Base-by-base conservation (phyloP, 345 rosid genomes). In the Physaria fendleri region DNA sequence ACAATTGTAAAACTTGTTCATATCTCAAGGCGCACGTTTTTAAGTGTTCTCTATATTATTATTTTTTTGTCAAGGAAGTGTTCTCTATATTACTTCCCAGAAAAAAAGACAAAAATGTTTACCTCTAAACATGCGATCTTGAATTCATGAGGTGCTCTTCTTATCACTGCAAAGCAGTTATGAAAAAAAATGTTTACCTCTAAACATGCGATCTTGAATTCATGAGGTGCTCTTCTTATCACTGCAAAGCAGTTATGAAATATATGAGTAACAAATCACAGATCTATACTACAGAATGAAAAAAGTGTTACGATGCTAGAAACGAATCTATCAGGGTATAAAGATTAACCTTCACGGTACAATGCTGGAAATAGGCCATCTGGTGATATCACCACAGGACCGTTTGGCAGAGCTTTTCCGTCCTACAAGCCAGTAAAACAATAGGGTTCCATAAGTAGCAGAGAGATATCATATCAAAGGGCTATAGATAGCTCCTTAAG, bases 61-160 rank as follows among this genome's bases (percentile, higher is more conserved):
- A n/a, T n/a, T n/a, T n/a, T n/a, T n/a, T n/a, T n/a, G n/a, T n/a
- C n/a, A 24, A 42, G 0, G 21, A n/a, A n/a, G 51, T 4, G 21
- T 56, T 41, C 16, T 51, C 2, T n/a, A n/a, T n/a, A n/a, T n/a
- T n/a, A n/a, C 42, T 29, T 34, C 23, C 29, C 6, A n/a, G 15
- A 5, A 46, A 38, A 55, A 1, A 47, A 13, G 7, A 3, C 27
- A 2, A 51, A 29, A 27, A 5, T 38, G 8, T 43, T 54, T 80
- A 85, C 97, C 97, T 90, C 84, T 58, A 90, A 64, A 76, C 97
- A 90, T 4, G 95, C 95, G 32, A 90, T 90, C 75, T 90, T 90
- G 80, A 90, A 90, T 59, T 90, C 95, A 22, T 90, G 97, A 33
- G 97, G 97, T 18, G 97, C 90, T 74, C 95, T 82, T 77, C 97